Conservation (phyloP, 2,329 filamentous ascomycete species). For the Colletotrichum chlorophyti region DNA sequence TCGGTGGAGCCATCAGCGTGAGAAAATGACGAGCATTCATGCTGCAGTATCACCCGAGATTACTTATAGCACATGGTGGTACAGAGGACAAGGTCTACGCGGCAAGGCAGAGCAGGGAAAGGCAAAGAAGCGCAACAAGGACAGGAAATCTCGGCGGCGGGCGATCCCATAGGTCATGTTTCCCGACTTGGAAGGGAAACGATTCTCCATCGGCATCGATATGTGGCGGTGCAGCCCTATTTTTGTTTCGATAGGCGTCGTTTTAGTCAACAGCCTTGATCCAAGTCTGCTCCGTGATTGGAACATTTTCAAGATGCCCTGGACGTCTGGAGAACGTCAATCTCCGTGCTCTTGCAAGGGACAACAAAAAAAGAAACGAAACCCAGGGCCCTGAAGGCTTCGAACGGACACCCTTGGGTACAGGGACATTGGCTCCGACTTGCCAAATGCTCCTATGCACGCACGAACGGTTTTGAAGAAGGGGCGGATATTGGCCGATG, state of each 20-base stretch:
- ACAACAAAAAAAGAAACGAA: background rate
- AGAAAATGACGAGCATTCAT: conserved; percentile 14
- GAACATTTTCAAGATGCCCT: background rate
- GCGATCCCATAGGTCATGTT: conserved; percentile 2
- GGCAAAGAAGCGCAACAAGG: background rate
- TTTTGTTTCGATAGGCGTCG: background rate
- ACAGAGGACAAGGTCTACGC: no score
- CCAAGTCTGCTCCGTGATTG: background rate
- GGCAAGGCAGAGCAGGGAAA: conserved; percentile 8
- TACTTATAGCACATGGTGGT: no score
- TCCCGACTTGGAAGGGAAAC: conserved; percentile 13
- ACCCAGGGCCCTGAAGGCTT: conserved; percentile 2
- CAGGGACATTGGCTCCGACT: background rate
- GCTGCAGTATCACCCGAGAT: conserved; percentile 31
- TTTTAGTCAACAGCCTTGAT: conserved; percentile 4
- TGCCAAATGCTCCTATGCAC: background rate
- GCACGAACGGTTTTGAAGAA: background rate
- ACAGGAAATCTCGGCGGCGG: conserved; percentile 20
- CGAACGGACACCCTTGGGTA: background rate
- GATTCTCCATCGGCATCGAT: conserved; percentile 8
- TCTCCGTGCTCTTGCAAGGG: conserved; percentile 6
- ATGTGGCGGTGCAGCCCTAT: conserved; percentile 36
- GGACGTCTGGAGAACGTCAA: background rate
- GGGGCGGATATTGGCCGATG: conserved; percentile 23
- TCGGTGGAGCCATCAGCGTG: background rate